Evolutionary conservation across 148 eudicot genomes (phyloP).

Genomic region (Spergularia bocconei): DNA sequence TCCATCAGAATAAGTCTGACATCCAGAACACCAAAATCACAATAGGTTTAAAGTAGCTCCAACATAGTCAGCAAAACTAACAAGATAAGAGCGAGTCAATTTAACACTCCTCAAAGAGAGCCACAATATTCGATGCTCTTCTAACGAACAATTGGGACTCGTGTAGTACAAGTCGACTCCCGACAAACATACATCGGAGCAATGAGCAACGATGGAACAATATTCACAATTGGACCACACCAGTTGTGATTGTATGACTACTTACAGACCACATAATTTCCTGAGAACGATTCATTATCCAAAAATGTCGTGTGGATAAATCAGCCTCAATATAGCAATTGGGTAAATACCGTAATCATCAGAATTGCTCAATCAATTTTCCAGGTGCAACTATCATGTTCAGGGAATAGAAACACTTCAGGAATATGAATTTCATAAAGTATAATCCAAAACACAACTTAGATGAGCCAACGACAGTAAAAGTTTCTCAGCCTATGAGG

Average conservation of each 20-base stretch:
- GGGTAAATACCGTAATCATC: not conserved
- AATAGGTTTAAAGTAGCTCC: conserved; percentile 18
- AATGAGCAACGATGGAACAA: not conserved
- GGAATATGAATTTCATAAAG: not conserved
- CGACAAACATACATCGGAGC: not conserved
- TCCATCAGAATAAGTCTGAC: conserved; percentile 8
- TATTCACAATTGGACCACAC: not conserved
- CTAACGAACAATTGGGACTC: too few species aligned
- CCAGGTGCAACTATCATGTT: too few species aligned
- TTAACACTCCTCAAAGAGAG: too few species aligned
- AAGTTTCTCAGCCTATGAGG: not conserved
- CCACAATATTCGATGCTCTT: too few species aligned
- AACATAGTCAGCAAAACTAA: not conserved
- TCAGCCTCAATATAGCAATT: not conserved
- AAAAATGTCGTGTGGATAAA: not conserved
- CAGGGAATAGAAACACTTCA: too few species aligned
- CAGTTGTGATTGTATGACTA: not conserved
- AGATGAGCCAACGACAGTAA: conserved; percentile 10
- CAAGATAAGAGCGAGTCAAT: too few species aligned
- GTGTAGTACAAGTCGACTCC: too few species aligned
- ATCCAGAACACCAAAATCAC: not conserved
- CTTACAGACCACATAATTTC: not conserved
- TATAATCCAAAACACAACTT: conserved; percentile 3
- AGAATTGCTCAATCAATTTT: too few species aligned
- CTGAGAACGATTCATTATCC: not conserved